Conservation (phyloP, 116 monocot species). For the Posidonia oceanica region DNA sequence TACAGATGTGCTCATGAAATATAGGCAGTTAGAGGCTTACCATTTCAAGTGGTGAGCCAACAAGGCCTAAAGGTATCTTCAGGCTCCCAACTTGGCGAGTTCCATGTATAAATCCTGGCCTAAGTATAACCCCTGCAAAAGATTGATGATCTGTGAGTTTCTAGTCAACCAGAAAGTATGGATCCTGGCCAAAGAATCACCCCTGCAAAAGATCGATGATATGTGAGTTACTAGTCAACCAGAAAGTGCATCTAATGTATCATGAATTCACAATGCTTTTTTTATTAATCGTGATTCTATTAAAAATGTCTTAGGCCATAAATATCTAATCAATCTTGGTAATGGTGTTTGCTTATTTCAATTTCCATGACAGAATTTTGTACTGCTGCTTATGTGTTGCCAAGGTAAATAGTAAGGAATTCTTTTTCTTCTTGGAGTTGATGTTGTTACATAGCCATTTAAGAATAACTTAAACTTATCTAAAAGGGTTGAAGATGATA, state of each 20-base stretch:
- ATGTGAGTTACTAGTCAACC: neutral
- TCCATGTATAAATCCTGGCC: conserved; percentile 28
- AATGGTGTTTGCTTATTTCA: no score
- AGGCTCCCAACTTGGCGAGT: conserved; percentile 29
- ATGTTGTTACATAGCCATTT: no score
- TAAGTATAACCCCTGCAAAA: conserved; percentile 21
- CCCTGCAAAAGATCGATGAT: conserved; percentile 10
- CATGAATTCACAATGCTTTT: no score
- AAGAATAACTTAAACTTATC: no score
- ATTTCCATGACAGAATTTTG: no score
- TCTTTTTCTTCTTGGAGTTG: no score
- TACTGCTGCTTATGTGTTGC: no score
- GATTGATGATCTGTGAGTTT: neutral
- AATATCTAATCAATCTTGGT: no score
- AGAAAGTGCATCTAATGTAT: neutral
- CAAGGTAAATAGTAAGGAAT: no score
- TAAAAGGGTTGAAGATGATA: no score
- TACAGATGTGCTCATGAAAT: neutral
- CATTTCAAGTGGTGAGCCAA: conserved; percentile 27
- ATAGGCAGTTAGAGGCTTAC: conserved; percentile 1
- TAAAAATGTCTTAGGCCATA: no score
- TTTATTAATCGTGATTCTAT: no score
- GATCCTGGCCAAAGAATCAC: conserved; percentile 23
- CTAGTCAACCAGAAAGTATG: neutral
- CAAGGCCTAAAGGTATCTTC: conserved; percentile 19